A percentile compares a stretch with the other conserved stretches of the same genome.
Evolutionary conservation across 768 basidiomycete genomes (phyloP).

Genomic region (Phlebiopsis gigantea): DNA sequence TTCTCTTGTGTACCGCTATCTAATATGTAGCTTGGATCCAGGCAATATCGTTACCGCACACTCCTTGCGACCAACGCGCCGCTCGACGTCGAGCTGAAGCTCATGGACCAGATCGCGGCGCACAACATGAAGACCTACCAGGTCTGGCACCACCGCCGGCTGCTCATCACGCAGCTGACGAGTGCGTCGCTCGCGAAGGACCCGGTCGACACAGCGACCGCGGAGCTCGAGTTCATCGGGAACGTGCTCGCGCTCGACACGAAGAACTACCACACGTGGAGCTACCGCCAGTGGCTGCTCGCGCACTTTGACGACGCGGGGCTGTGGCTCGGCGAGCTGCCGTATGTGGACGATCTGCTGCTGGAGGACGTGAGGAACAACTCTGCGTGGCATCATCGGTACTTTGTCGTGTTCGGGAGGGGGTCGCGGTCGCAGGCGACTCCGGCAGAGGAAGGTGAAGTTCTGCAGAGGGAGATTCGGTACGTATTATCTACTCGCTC

Average conservation of each 20-base stretch:
- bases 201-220: slow-evolving; percentile 17
- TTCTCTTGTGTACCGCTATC: not conserved
- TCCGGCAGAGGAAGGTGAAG: slow-evolving; percentile 50
- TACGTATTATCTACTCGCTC: slow-evolving; percentile 34
- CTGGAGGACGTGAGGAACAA: slow-evolving; percentile 86
- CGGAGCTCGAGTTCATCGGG: slow-evolving; percentile 83
- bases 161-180: slow-evolving; percentile 57
- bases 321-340: slow-evolving; percentile 71
- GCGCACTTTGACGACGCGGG: slow-evolving; percentile 71
- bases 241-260: slow-evolving; percentile 66
- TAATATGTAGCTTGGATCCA: slow-evolving; percentile 25
- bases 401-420: slow-evolving; percentile 78
- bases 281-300: slow-evolving; percentile 92
- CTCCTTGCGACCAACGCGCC: slow-evolving; percentile 62
- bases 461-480: slow-evolving; percentile 69
- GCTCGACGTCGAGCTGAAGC: slow-evolving; percentile 68
- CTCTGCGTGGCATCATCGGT: slow-evolving; percentile 95
- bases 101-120: slow-evolving; percentile 87
- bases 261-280: slow-evolving; percentile 99
- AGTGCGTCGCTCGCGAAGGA: slow-evolving; percentile 27
- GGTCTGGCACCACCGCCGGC: slow-evolving; percentile 92
- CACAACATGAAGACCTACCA: slow-evolving; percentile 92
- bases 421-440: slow-evolving; percentile 46
- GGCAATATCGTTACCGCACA: slow-evolving; percentile 95
- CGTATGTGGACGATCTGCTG: slow-evolving; percentile 67